Evolutionary conservation across 208 protist species (phyloP), one percentile per base, ranked within the genome.

Genomic region (Trypanosoma vivax): DNA sequence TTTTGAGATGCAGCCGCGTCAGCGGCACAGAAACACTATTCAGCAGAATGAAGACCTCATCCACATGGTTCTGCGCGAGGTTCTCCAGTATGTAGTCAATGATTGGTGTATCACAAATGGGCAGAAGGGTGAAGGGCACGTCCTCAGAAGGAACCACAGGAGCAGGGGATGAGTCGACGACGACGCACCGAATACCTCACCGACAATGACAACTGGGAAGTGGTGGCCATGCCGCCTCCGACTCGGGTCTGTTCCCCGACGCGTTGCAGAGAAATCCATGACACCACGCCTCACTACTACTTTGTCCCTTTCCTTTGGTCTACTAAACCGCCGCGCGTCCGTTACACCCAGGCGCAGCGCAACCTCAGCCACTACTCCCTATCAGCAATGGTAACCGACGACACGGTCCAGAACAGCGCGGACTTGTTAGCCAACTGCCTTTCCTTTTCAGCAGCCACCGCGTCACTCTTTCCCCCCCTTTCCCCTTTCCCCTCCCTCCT

Each of bases 81-180:
- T 85, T 89, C 59, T 94, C 83, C 19, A 94, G 68, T n/a, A 81
- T 62, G 62, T 94, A 94, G 58, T 94, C 80, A 57, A 94, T 89
- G 23, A 94, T 35, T 0, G 83, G 79, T 18, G 83, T 90, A 60
- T 94, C 90, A 70, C 83, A 89, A 6, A 94, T 56, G 2, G 79
- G 82, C 46, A 94, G 64, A n/a, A 94, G 64, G 28, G 87, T 80
- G 23, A 78, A 84, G 6, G 87, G 87, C 3, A 88, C 49, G 7
- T 60, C 39, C 14, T 60, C 29, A 5, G 74, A 76, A 13, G 80
- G 84, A 21, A 73, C 55, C n/a, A 90, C 51, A 52, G 82, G 86
- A 92, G 69, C 6, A 76, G 78, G 25, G 75, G 63, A 18, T 38
- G 14, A 9, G 25, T 19, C 11, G 29, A 29, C 1, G 33, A 16